Evolutionary conservation across 768 basidiomycete genomes (phyloP).

Genomic region (Leccinum subtestaceum): DNA sequence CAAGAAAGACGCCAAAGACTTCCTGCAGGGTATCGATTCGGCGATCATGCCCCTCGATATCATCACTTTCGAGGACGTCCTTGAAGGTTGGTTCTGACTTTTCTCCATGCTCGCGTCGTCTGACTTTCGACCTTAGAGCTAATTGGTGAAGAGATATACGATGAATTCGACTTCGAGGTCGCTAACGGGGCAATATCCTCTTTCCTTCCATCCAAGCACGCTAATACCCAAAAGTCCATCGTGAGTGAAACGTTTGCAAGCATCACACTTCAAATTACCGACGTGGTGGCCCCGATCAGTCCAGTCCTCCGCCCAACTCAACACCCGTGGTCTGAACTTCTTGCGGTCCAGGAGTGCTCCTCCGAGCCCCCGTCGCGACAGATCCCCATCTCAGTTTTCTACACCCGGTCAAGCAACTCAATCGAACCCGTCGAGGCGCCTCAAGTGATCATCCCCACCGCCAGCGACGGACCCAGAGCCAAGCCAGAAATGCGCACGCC

Average conservation of each 20-base stretch:
- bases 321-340: slow-evolving; percentile 48
- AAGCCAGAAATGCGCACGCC: neutral
- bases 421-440: neutral
- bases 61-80: slow-evolving; percentile 89
- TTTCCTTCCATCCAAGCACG: slow-evolving; percentile 36
- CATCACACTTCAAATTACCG: slow-evolving; percentile 4
- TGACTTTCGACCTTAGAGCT: slow-evolving; percentile 53
- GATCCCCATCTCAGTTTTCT: slow-evolving; percentile 3
- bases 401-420: slow-evolving; percentile 4
- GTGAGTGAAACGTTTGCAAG: slow-evolving; percentile 15
- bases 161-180: slow-evolving; percentile 83
- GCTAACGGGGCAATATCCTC: slow-evolving; percentile 52
- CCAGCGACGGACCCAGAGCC: slow-evolving; percentile 4
- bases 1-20: slow-evolving; percentile 76
- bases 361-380: slow-evolving; percentile 42
- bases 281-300: slow-evolving; percentile 15
- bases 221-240: slow-evolving; percentile 33
- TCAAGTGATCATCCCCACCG: neutral
- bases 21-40: slow-evolving; percentile 79
- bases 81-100: slow-evolving; percentile 59
- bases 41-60: slow-evolving; percentile 84
- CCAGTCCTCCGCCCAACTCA: slow-evolving; percentile 39
- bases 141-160: slow-evolving; percentile 91
- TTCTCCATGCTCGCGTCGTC: neutral
- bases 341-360: slow-evolving; percentile 58